phyloP scores from a whole-genome alignment of 169 alveolate species.

The Cryptosporidium meleagridis region DNA sequence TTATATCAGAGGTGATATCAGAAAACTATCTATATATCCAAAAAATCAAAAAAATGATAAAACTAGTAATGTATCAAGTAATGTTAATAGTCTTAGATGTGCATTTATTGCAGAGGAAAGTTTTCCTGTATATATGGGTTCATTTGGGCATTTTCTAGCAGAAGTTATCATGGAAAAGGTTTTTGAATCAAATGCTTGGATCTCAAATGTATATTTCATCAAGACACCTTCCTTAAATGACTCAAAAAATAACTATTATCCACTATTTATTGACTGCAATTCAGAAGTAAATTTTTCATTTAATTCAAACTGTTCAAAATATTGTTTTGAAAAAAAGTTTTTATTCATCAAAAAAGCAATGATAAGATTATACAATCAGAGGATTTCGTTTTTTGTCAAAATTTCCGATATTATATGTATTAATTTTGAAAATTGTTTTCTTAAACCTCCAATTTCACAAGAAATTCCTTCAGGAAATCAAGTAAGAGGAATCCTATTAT shows the following conservation, averaged over 20 bases:
- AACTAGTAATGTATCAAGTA: background rate
- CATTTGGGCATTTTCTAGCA: constrained; percentile 27
- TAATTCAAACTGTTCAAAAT: background rate
- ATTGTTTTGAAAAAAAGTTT: constrained; percentile 4
- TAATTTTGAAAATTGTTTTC: constrained; percentile 5
- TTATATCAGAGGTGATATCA: background rate
- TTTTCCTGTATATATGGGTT: constrained; percentile 19
- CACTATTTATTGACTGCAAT: background rate
- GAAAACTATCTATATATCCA: background rate
- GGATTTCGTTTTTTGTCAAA: background rate
- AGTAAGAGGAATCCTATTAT: constrained; percentile 2
- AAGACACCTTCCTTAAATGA: constrained; percentile 6
- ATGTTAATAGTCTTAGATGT: background rate
- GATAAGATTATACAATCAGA: constrained; percentile 6
- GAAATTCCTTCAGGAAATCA: background rate
- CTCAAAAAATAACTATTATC: background rate
- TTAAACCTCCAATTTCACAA: background rate
- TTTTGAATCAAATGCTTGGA: constrained; percentile 33
- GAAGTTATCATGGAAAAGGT: constrained; percentile 13
- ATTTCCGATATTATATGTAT: constrained; percentile 35
- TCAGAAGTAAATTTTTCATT: background rate
- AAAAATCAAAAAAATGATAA: background rate
- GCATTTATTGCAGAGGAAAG: background rate
- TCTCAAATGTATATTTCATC: background rate
- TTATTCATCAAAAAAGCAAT: constrained; percentile 23